These are phyloP conservation scores for Cladorrhinum sp. DNA, from an alignment of 2,329 filamentous ascomycete genomes.

Conservation along the genomic window DNA sequence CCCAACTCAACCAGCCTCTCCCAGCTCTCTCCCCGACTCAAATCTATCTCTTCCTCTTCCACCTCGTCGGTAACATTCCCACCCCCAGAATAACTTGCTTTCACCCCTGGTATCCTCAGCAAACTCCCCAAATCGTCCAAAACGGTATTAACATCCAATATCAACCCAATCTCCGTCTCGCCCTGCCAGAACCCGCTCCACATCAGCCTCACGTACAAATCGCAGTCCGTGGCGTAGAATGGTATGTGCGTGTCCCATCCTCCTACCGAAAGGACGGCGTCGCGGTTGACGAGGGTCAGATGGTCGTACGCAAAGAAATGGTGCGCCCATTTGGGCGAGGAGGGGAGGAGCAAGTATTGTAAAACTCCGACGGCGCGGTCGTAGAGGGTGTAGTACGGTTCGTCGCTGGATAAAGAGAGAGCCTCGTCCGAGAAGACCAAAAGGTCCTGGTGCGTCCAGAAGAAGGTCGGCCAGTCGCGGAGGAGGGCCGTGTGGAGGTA, in stretches of 20 bases:
- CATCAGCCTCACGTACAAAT: slow-evolving; percentile 48
- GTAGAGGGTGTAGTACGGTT: slow-evolving; percentile 42
- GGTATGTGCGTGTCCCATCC: slow-evolving; percentile 59
- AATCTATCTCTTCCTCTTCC: slow-evolving; percentile 29
- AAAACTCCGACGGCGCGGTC: slow-evolving; percentile 38
- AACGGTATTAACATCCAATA: slow-evolving; percentile 41
- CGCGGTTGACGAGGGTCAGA: slow-evolving; percentile 54
- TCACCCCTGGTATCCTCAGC: slow-evolving; percentile 38
- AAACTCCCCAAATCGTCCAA: slow-evolving; percentile 44
- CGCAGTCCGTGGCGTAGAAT: slow-evolving; percentile 57
- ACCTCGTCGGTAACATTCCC: slow-evolving; percentile 25
- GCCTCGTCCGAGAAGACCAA: slow-evolving; percentile 44
- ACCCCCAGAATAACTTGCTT: slow-evolving; percentile 32
- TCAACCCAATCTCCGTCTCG: slow-evolving; percentile 37
- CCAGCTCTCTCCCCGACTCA: slow-evolving; percentile 32
- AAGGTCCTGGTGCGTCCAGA: slow-evolving; percentile 54
- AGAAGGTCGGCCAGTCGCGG: slow-evolving; percentile 47
- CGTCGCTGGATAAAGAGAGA: no score
- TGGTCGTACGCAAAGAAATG: slow-evolving; percentile 60
- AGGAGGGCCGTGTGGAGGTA: slow-evolving; percentile 37
- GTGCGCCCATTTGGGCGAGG: slow-evolving; percentile 45
- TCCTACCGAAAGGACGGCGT: slow-evolving; percentile 47
- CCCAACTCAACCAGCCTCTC: slow-evolving; percentile 33
- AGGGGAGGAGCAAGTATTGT: slow-evolving; percentile 29
- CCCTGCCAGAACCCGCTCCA: slow-evolving; percentile 42